These are phyloP conservation scores for Olyra latifolia DNA, from an alignment of 176 grass and related monocot species.

Conservation along the genomic window DNA sequence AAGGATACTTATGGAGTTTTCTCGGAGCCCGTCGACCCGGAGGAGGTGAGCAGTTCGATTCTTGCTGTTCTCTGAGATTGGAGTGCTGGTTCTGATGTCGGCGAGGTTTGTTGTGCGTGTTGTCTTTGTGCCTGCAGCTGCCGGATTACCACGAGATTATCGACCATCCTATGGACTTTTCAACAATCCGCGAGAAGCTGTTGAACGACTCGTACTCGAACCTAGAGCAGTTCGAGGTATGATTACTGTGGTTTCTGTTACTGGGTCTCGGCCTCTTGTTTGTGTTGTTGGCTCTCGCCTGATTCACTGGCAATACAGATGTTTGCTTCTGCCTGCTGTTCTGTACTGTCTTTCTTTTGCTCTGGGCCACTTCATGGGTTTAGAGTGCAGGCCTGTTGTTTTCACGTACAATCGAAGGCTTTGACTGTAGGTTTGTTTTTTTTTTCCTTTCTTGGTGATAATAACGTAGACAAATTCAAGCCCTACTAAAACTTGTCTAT, in stretches of 20 bases:
- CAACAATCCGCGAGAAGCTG: constrained; percentile 69
- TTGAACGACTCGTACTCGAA: constrained; percentile 48
- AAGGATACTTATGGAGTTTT: constrained; percentile 77
- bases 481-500: background rate
- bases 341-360: background rate
- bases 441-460: background rate
- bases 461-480: background rate
- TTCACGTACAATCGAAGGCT: background rate
- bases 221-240: constrained; percentile 76
- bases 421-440: background rate
- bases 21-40: constrained; percentile 63
- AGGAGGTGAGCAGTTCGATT: constrained; percentile 52
- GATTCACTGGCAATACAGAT: background rate
- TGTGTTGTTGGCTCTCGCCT: constrained; percentile 25
- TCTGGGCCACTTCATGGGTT: background rate
- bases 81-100: background rate
- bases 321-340: background rate
- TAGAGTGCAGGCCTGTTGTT: background rate
- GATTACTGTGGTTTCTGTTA: background rate
- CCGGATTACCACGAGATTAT: constrained; percentile 73
- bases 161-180: constrained; percentile 68
- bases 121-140: constrained; percentile 52
- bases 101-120: background rate
- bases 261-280: background rate
- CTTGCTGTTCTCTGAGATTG: background rate